phyloP scores from a whole-genome alignment of 2,329 filamentous ascomycete species.

The Escovopsis sp. region DNA sequence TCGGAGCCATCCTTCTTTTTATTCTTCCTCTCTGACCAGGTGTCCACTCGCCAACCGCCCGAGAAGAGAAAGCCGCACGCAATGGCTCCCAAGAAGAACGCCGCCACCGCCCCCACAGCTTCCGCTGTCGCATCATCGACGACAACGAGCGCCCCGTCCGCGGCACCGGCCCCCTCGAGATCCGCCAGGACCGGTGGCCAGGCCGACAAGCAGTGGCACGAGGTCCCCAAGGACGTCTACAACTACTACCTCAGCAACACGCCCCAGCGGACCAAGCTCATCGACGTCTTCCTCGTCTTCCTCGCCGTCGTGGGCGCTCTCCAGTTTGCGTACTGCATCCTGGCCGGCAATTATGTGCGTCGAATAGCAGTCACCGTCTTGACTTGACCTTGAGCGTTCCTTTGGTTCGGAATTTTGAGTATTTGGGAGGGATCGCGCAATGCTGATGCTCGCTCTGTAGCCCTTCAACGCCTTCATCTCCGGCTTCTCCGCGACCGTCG shows the following conservation, averaged over 20 bases:
- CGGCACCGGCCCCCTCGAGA: background rate
- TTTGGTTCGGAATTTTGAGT: too few species aligned
- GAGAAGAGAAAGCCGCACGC: conserved; percentile 1
- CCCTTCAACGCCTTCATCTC: conserved; percentile 98
- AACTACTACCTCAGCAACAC: conserved; percentile 68
- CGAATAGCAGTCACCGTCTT: background rate
- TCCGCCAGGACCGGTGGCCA: background rate
- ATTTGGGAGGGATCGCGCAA: background rate
- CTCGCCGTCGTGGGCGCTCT: conserved; percentile 72
- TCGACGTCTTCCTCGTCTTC: conserved; percentile 85
- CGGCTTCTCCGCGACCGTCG: conserved; percentile 86
- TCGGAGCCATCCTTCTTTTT: background rate
- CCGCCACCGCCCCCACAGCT: conserved; percentile 19
- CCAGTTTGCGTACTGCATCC: conserved; percentile 84
- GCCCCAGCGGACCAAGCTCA: conserved; percentile 78
- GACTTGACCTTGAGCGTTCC: too few species aligned
- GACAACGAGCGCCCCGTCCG: conserved; percentile 14
- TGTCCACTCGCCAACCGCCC: conserved; percentile 1
- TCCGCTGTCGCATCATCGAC: conserved; percentile 17
- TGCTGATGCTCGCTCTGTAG: conserved; percentile 28
- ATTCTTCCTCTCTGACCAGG: background rate
- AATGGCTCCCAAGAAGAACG: conserved; percentile 39
- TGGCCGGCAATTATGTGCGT: conserved; percentile 89
- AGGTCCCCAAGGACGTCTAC: conserved; percentile 57
- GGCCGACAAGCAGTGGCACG: conserved; percentile 27